These are phyloP conservation scores for Candida tallmaniae DNA, from an alignment of 805 yeast genomes.

Conservation along the genomic window DNA sequence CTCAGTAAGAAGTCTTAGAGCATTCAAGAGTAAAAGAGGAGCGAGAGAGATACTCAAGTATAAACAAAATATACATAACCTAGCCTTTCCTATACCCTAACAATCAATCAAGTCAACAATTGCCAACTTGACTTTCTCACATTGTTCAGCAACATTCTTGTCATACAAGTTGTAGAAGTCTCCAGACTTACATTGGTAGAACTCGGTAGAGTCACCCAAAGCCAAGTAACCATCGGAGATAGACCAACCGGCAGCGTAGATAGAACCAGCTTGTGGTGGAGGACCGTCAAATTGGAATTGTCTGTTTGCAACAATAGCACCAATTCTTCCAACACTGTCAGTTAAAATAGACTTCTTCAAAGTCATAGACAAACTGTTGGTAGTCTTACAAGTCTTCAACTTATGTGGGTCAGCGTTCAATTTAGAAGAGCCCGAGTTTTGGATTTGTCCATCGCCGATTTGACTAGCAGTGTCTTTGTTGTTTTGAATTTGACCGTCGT, in stretches of 20 bases:
- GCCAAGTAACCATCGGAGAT: slow-evolving; percentile 46
- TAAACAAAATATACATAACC: no score
- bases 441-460: slow-evolving; percentile 46
- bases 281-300: slow-evolving; percentile 78
- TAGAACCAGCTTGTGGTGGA: slow-evolving; percentile 74
- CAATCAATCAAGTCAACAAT: slow-evolving; percentile 12
- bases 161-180: slow-evolving; percentile 76
- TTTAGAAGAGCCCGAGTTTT: slow-evolving; percentile 36
- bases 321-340: slow-evolving; percentile 63
- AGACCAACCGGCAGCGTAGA: slow-evolving; percentile 61
- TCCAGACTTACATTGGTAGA: slow-evolving; percentile 76
- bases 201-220: slow-evolving; percentile 54
- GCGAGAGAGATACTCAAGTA: no score
- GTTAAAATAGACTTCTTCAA: slow-evolving; percentile 48
- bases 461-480: slow-evolving; percentile 37
- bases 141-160: slow-evolving; percentile 24
- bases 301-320: slow-evolving; percentile 76
- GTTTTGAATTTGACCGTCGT: slow-evolving; percentile 45
- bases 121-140: slow-evolving; percentile 44
- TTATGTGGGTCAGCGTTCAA: slow-evolving; percentile 25
- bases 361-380: slow-evolving; percentile 51
- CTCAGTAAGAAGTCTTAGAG: no score
- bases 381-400: slow-evolving; percentile 38
- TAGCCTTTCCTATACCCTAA: slow-evolving; percentile 4
- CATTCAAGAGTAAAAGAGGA: no score